Conservation (phyloP, 2,329 filamentous ascomycete genomes). For the Harringtonia lauricola region DNA sequence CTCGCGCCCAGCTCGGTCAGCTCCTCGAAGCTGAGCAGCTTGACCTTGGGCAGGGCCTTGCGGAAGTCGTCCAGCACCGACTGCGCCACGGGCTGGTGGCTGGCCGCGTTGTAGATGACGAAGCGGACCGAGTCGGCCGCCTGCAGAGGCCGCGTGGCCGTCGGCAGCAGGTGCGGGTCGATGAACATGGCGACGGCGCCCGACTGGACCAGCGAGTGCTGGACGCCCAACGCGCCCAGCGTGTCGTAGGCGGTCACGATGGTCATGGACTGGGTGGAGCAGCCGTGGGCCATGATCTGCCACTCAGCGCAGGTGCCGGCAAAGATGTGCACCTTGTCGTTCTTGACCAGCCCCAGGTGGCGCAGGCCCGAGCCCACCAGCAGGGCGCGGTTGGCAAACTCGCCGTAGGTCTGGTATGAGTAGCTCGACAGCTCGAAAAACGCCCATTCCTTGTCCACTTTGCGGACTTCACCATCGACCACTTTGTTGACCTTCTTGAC, state of each 20-base stretch:
- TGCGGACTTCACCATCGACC: conserved; percentile 65
- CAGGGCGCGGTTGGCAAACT: conserved; percentile 62
- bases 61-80: conserved; percentile 45
- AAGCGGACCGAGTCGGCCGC: conserved; percentile 43
- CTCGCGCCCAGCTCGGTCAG: conserved; percentile 48
- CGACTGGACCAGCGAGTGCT: conserved; percentile 78
- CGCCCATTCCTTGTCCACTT: conserved; percentile 85
- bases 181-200: conserved; percentile 74
- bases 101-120: conserved; percentile 51
- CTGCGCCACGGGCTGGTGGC: conserved; percentile 38
- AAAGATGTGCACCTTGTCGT: conserved; percentile 68
- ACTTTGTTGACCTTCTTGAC: conserved; percentile 85
- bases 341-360: conserved; percentile 57
- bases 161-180: conserved; percentile 65
- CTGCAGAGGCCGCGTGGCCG: conserved; percentile 44
- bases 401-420: conserved; percentile 64
- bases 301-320: conserved; percentile 78
- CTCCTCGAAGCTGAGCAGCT: conserved; percentile 42
- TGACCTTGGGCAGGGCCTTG: conserved; percentile 41
- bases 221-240: conserved; percentile 71
- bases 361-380: conserved; percentile 63
- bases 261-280: conserved; percentile 75
- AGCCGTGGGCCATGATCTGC: conserved; percentile 67
- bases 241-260: conserved; percentile 96
- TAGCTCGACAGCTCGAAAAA: conserved; percentile 77